Percentiles rank a stretch among this genome's conserved stretches.
Conservation (phyloP, 2,329 filamentous ascomycete genomes). For the Cladosporium sp. region DNA sequence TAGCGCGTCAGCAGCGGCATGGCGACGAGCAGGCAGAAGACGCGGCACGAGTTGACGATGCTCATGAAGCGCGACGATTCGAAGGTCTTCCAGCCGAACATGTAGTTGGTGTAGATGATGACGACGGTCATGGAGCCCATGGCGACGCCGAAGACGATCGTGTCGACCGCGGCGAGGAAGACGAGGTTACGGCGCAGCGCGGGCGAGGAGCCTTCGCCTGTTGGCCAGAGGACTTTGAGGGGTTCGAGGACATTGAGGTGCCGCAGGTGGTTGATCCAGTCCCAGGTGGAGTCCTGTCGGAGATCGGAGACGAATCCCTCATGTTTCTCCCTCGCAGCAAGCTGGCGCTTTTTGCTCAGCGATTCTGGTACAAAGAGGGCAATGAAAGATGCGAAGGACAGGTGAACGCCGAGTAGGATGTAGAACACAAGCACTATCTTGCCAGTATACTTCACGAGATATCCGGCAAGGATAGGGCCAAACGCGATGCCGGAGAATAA, state of each 20-base stretch:
- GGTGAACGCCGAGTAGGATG: slow-evolving; percentile 67
- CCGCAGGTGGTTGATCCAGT: slow-evolving; percentile 43
- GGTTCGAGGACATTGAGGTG: slow-evolving; percentile 67
- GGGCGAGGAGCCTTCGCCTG: slow-evolving; percentile 56
- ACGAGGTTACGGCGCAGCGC: slow-evolving; percentile 75
- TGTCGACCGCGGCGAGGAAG: slow-evolving; percentile 74
- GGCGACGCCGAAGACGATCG: slow-evolving; percentile 72
- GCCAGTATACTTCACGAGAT: slow-evolving; percentile 72
- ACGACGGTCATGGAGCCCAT: slow-evolving; percentile 80
- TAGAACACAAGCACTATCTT: slow-evolving; percentile 81
- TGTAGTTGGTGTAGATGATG: slow-evolving; percentile 75
- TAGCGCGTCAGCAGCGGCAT: slow-evolving; percentile 75
- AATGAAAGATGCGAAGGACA: slow-evolving; percentile 69
- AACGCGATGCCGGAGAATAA: slow-evolving; percentile 85
- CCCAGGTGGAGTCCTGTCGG: slow-evolving; percentile 29
- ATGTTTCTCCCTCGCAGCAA: slow-evolving; percentile 66
- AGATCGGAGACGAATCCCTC: slow-evolving; percentile 25
- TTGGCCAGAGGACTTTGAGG: slow-evolving; percentile 72
- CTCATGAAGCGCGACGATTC: slow-evolving; percentile 80
- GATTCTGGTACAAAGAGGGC: slow-evolving; percentile 77
- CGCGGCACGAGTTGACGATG: slow-evolving; percentile 70
- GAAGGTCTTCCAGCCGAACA: slow-evolving; percentile 77
- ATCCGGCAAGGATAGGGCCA: slow-evolving; percentile 77
- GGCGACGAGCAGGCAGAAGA: slow-evolving; percentile 68
- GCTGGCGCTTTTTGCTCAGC: slow-evolving; percentile 67